Evolutionary conservation across 1,284 basidiomycete genomes (phyloP).

Genomic region (Marasmius tenuissimus): DNA sequence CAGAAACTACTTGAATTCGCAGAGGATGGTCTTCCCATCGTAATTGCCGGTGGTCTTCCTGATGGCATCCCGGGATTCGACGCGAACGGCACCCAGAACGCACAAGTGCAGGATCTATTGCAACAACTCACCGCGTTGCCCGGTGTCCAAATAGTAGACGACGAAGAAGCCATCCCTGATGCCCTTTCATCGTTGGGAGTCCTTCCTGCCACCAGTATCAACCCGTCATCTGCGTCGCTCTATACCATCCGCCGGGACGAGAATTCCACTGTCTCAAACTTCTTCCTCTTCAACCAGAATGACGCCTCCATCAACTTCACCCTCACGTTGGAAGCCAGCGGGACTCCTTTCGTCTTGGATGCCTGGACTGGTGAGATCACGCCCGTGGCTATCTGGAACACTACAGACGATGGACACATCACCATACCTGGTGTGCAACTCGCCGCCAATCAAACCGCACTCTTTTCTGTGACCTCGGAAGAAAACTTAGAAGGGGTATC

Average conservation of each 20-base stretch:
- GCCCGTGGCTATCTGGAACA: slow-evolving; percentile 13
- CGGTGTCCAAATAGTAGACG: slow-evolving; percentile 10
- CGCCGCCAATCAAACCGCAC: slow-evolving; percentile 10
- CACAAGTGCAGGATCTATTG: slow-evolving; percentile 15
- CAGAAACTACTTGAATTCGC: slow-evolving; percentile 14
- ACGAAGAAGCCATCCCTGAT: slow-evolving; percentile 12
- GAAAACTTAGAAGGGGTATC: slow-evolving; percentile 12
- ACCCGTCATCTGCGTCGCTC: slow-evolving; percentile 9
- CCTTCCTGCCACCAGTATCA: slow-evolving; percentile 12
- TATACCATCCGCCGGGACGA: slow-evolving; percentile 13
- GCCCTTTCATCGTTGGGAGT: slow-evolving; percentile 14
- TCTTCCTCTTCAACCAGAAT: slow-evolving; percentile 16
- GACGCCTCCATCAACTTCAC: slow-evolving; percentile 12
- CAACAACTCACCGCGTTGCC: slow-evolving; percentile 10
- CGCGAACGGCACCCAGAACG: slow-evolving; percentile 9
- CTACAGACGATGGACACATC: slow-evolving; percentile 9
- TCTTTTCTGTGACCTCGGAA: slow-evolving; percentile 14
- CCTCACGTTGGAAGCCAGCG: slow-evolving; percentile 13
- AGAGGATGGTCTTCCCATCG: slow-evolving; percentile 12
- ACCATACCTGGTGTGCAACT: slow-evolving; percentile 16
- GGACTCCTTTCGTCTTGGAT: slow-evolving; percentile 18
- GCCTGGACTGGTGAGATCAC: slow-evolving; percentile 14
- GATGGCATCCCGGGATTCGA: slow-evolving; percentile 18
- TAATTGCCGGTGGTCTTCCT: slow-evolving; percentile 14
- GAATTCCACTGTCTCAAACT: slow-evolving; percentile 5